A percentile compares a stretch with the other conserved stretches of the same genome.
phyloP scores from a whole-genome alignment of 495 filamentous ascomycete species.

The Annulohypoxylon maeteangense region DNA sequence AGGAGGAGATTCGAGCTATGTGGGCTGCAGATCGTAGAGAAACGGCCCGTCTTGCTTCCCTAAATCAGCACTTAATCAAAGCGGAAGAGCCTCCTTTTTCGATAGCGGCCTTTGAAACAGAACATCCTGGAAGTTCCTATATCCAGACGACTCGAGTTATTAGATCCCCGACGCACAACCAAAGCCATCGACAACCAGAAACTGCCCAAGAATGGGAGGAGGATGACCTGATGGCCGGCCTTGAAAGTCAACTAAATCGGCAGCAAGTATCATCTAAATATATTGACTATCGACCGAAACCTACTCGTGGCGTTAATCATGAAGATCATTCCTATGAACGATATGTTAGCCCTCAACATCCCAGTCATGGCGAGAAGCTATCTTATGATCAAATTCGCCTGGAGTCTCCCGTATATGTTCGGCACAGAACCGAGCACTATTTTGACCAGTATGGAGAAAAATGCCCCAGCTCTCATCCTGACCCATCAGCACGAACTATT shows the following conservation, averaged over 20 bases:
- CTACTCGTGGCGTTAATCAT: background rate
- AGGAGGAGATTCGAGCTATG: slow-evolving; percentile 45
- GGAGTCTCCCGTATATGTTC: slow-evolving; percentile 9
- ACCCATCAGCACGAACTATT: slow-evolving; percentile 23
- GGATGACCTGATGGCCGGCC: slow-evolving; percentile 42
- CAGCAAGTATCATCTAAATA: slow-evolving; percentile 27
- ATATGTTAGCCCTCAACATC: background rate
- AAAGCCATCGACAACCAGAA: background rate
- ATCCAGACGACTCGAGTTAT: background rate
- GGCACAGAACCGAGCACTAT: background rate
- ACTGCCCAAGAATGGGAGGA: slow-evolving; percentile 12
- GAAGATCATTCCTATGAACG: background rate
- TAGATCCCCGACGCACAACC: background rate
- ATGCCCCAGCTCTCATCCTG: slow-evolving; percentile 17
- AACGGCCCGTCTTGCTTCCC: slow-evolving; percentile 30
- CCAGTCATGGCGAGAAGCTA: background rate
- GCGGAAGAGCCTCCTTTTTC: background rate
- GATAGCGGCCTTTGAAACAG: background rate
- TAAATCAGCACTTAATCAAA: slow-evolving; percentile 1
- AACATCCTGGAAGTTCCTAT: background rate
- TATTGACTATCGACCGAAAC: background rate
- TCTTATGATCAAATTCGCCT: background rate
- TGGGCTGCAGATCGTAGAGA: slow-evolving; percentile 47
- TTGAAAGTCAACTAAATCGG: slow-evolving; percentile 40
- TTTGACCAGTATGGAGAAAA: slow-evolving; percentile 19